Base-by-base conservation (phyloP, 441 rosid species). In the Mallotus repandus region DNA sequence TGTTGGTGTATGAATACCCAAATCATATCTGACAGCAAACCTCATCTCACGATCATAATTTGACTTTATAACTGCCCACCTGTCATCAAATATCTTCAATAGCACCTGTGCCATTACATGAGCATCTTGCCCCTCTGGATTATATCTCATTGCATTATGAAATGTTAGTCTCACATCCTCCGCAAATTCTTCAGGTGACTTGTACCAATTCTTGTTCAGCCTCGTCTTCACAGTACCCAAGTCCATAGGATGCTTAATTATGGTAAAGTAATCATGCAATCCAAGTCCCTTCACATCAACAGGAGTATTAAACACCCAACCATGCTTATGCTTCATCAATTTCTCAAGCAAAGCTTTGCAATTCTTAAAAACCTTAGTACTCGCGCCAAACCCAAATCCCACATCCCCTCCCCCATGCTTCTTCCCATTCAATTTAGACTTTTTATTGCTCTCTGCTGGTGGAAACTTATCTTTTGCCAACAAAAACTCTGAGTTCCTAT, bases 161-260 rank as follows among this genome's bases (percentile, higher is more conserved):
- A 96, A 96, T 60, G 99, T 96, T 77, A 94, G 97, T 84, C 98
- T 96, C 68, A 96, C 98, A 84, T 96, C 98, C 79, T 94, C 99
- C 4, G 98, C 99, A 79, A 96, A 96, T 72, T 92, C 98, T 82
- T 86, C 88, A 0, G 97, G 97, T 0, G 93, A 88, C 89, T 93
- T 90, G 89, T 95, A 95, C 87, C 89, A 72, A 80, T 95, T 91
- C 80, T 85, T 87, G 76, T 74, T 84, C 71, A 95, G 81, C 77
- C 84, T 82, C 2, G 87, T 66, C 83, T 95, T 95, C 77, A 95
- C 87, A 14, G 97, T 87, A 54, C 99, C 97, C 86, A 95, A 80
- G 82, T 95, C 99, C 99, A 95, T 95, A 50, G 99, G 99, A 83
- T 93, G 89, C 82, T 84, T 85, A 61, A 95, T 89, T 62, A 95